Evolutionary conservation across 768 basidiomycete genomes (phyloP).

Genomic region (Pulveroboletus frians): DNA sequence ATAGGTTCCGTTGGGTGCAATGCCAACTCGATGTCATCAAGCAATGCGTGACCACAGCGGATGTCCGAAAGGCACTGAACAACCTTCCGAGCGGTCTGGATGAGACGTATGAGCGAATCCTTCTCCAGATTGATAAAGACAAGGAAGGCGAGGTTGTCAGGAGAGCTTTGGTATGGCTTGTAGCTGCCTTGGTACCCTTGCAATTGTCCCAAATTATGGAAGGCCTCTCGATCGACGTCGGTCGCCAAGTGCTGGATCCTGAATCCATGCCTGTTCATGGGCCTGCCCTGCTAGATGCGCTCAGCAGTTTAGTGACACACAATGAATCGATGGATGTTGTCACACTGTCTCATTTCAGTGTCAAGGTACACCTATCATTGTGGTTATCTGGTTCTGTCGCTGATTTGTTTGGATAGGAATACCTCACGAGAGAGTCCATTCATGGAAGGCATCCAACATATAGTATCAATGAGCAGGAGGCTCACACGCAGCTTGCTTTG

Average conservation of each 20-base stretch:
- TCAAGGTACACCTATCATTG: conserved; percentile 6
- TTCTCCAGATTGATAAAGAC: not conserved
- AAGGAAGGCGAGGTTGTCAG: not conserved
- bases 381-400: not conserved
- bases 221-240: conserved; percentile 1
- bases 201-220: conserved; percentile 5
- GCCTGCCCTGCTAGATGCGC: not conserved
- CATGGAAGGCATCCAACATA: not conserved
- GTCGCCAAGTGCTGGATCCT: not conserved
- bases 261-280: conserved; percentile 2
- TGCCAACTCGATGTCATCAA: conserved; percentile 6
- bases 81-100: conserved; percentile 5
- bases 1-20: conserved; percentile 17
- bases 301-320: not conserved
- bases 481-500: conserved; percentile 1
- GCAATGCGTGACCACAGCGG: not conserved
- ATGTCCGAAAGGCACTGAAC: not conserved
- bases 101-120: conserved; percentile 5
- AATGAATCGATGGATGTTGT: conserved; percentile 2
- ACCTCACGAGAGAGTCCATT: not conserved
- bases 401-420: conserved; percentile 5
- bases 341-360: conserved; percentile 8
- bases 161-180: conserved; percentile 7
- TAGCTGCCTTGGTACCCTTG: conserved; percentile 7
- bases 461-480: not conserved